Percentiles rank a stretch among this genome's conserved stretches.
Evolutionary conservation across 306 rosid species (phyloP).

Genomic region (Rosa multiflora): DNA sequence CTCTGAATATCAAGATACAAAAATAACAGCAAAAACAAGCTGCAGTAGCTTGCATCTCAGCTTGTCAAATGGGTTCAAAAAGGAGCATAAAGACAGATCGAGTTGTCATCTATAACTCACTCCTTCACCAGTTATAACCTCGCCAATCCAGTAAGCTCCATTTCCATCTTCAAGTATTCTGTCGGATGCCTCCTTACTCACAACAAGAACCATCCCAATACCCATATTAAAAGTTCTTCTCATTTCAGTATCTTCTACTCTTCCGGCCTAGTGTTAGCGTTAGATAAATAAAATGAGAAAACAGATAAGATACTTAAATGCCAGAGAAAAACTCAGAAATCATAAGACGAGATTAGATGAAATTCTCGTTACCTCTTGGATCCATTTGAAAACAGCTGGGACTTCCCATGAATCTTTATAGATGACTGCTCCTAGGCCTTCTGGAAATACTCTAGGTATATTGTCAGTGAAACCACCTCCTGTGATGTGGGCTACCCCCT

Average conservation of each 20-base stretch:
- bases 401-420: slow-evolving; percentile 68
- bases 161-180: slow-evolving; percentile 44
- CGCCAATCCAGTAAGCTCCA: slow-evolving; percentile 61
- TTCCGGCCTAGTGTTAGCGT: slow-evolving; percentile 54
- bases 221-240: slow-evolving; percentile 88
- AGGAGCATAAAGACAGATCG: not conserved
- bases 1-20: not conserved
- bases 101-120: slow-evolving; percentile 38
- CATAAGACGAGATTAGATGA: not conserved
- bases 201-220: slow-evolving; percentile 90
- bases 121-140: slow-evolving; percentile 60
- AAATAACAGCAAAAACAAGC: slow-evolving; percentile 8
- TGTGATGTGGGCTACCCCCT: slow-evolving; percentile 84
- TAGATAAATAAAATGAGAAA: not conserved
- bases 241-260: slow-evolving; percentile 70
- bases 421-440: slow-evolving; percentile 75
- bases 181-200: slow-evolving; percentile 52
- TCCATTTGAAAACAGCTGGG: slow-evolving; percentile 77
- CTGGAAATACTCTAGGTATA: slow-evolving; percentile 85
- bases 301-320: not conserved
- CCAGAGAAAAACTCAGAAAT: not conserved
- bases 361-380: slow-evolving; percentile 70
- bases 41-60: not conserved
- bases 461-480: slow-evolving; percentile 97
- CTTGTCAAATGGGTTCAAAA: not conserved